Evolutionary conservation across 2,329 filamentous ascomycete species (phyloP).

Genomic region (Clonostachys byssicola): DNA sequence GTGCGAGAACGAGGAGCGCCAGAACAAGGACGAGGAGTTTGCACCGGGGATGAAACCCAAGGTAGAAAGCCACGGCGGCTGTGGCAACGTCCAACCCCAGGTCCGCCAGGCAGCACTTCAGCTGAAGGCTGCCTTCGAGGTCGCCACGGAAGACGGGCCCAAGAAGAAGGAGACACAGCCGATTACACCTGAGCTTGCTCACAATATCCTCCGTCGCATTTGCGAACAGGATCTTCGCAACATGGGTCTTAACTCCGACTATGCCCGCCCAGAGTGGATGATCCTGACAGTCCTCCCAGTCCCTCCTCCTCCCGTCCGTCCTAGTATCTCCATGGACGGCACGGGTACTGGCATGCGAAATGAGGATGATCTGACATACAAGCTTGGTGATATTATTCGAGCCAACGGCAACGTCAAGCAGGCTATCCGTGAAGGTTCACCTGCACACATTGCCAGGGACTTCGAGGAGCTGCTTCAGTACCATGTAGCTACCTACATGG

Average conservation of each 20-base stretch:
- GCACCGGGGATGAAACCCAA: slow-evolving; percentile 55
- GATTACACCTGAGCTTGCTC: slow-evolving; percentile 79
- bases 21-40: slow-evolving; percentile 66
- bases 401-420: slow-evolving; percentile 93
- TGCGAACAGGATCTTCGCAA: slow-evolving; percentile 75
- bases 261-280: slow-evolving; percentile 98
- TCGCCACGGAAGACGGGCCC: slow-evolving; percentile 59
- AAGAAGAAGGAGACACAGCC: slow-evolving; percentile 73
- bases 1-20: slow-evolving; percentile 76
- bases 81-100: slow-evolving; percentile 84
- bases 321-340: slow-evolving; percentile 95
- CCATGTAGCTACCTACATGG: slow-evolving; percentile 99
- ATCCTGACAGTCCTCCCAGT: slow-evolving; percentile 92
- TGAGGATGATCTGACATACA: slow-evolving; percentile 99
- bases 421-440: slow-evolving; percentile 86
- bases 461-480: slow-evolving; percentile 93
- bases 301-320: slow-evolving; percentile 89
- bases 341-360: slow-evolving; percentile 88
- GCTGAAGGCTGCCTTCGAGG: slow-evolving; percentile 72
- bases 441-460: slow-evolving; percentile 84
- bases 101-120: slow-evolving; percentile 85
- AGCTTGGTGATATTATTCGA: slow-evolving; percentile 95
- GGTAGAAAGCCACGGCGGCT: slow-evolving; percentile 72
- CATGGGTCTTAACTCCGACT: slow-evolving; percentile 90
- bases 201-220: slow-evolving; percentile 84